Evolutionary conservation across 73 alveolate genomes (phyloP), one percentile per base, ranked within the genome.

Genomic region (Blepharisma japonicum): DNA sequence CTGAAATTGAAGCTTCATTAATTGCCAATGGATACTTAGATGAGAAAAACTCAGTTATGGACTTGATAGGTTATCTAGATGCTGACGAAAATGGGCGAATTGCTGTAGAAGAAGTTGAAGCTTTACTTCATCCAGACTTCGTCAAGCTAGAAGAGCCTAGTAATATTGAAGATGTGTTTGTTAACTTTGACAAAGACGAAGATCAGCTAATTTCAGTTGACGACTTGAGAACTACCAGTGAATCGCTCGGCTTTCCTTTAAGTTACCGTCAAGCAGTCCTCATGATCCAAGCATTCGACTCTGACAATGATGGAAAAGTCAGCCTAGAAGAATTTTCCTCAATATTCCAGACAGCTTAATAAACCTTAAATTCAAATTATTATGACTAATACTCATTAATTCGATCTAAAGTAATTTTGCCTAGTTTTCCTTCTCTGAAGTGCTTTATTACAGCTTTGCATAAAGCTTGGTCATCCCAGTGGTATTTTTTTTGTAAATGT

Each of bases 391-490:
- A 32, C 42, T 32, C 42, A 32, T 32, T 32, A 32, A 32, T 32
- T 32, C 42, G 42, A 85, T 92, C 98, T 50, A 92, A 56, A 20
- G 98, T 92, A 6, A 92, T 68, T 45, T 77, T 81, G 4, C 98
- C 98, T 8, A 92, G 72, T 55, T 81, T 90, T 6, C 98, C 98
- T 27, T 83, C 92, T 45, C 98, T 81, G 77, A 92, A 92, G 23
- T 88, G 92, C 25, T 81, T 84, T 23, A 92, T 67, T 42, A 92
- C 85, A 21, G 53, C 56, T 39, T 84, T 86, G 20, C 45, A 14
- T 21, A 94, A 78, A n/a, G 86, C 81, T 45, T 83, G 77, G 55
- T 86, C 85, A 50, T 55, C 53, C 45, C 77, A 55, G 47, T 83
- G 72, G 39, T 66, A 83, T 68, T 92, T 82, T 45, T 90, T 81